These are phyloP conservation scores for Dioscorea dumetorum DNA, from an alignment of 106 monocot genomes.

Conservation along the genomic window DNA sequence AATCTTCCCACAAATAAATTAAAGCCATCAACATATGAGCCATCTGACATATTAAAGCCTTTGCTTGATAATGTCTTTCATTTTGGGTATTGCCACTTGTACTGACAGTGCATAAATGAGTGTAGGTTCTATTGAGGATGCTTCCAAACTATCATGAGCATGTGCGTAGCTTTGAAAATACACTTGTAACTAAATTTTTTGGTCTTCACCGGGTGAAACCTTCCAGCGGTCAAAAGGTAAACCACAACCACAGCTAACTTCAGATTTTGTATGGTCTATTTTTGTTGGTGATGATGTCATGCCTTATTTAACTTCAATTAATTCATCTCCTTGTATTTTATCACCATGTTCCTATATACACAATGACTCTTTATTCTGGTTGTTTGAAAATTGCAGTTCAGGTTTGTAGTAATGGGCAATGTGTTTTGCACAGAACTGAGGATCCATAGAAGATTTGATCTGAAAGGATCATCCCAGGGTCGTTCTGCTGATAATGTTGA, in stretches of 20 bases:
- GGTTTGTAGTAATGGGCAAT: constrained; percentile 99
- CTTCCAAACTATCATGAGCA: constrained; percentile 87
- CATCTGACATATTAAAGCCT: no score
- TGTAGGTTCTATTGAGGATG: constrained; percentile 86
- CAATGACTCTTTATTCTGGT: not conserved
- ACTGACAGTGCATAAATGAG: not conserved
- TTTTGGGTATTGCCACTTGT: no score
- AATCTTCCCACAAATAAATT: no score
- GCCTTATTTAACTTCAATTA: no score
- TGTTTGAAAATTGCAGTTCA: constrained; percentile 61
- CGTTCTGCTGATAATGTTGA: constrained; percentile 92
- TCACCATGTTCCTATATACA: not conserved
- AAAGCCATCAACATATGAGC: no score
- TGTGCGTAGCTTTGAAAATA: constrained; percentile 84
- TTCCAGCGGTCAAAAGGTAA: constrained; percentile 98
- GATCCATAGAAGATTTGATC: constrained; percentile 92
- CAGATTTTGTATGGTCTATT: not conserved
- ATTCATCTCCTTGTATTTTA: no score
- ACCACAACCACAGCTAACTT: not conserved
- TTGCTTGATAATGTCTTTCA: no score
- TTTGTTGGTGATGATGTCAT: no score
- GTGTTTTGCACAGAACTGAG: constrained; percentile 99
- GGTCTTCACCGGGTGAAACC: constrained; percentile 96
- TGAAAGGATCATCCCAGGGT: constrained; percentile 90
- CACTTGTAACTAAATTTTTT: constrained; percentile 97